A percentile compares a stretch with the other conserved stretches of the same genome.
Evolutionary conservation across 495 filamentous ascomycete genomes (phyloP).

Genomic region (Podospora pseudoanserina): DNA sequence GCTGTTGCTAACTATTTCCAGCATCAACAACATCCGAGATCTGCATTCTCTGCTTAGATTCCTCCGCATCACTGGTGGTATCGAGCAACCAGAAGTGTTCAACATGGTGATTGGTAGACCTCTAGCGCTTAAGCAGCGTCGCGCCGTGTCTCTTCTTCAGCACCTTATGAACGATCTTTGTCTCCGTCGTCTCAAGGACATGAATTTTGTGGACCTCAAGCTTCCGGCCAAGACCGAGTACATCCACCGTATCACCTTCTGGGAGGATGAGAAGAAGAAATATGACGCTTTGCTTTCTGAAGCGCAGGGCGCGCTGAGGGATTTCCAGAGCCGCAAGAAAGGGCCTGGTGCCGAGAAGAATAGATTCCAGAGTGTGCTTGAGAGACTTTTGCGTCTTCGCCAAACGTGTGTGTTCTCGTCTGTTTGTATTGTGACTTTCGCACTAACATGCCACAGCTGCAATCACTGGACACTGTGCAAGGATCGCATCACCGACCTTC

Average conservation of each 20-base stretch:
- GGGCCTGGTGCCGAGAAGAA: slow-evolving; percentile 39
- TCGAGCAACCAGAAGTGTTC: slow-evolving; percentile 73
- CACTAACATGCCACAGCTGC: slow-evolving; percentile 31
- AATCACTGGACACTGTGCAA: slow-evolving; percentile 85
- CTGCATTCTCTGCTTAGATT: slow-evolving; percentile 79
- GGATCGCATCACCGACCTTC: slow-evolving; percentile 64
- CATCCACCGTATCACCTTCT: slow-evolving; percentile 73
- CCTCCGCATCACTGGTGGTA: slow-evolving; percentile 70
- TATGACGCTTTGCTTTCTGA: slow-evolving; percentile 75
- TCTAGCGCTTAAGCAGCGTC: slow-evolving; percentile 52
- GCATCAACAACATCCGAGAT: slow-evolving; percentile 75
- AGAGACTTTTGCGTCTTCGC: slow-evolving; percentile 77
- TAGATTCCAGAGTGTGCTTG: slow-evolving; percentile 61
- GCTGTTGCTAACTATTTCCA: slow-evolving; percentile 10
- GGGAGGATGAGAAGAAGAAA: slow-evolving; percentile 69
- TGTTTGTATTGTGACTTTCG: background rate
- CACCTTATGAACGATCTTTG: slow-evolving; percentile 79
- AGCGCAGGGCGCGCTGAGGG: slow-evolving; percentile 66
- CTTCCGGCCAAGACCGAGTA: slow-evolving; percentile 77
- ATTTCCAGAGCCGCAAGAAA: slow-evolving; percentile 46
- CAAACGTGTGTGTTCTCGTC: slow-evolving; percentile 47
- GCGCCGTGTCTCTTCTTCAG: slow-evolving; percentile 62
- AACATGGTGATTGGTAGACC: slow-evolving; percentile 70
- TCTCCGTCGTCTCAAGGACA: slow-evolving; percentile 80
- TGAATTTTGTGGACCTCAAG: slow-evolving; percentile 82